Percentiles rank a stretch among this genome's conserved stretches.
These are phyloP conservation scores for Ustilago bromivora DNA, from an alignment of 1,284 basidiomycete species.

Conservation along the genomic window DNA sequence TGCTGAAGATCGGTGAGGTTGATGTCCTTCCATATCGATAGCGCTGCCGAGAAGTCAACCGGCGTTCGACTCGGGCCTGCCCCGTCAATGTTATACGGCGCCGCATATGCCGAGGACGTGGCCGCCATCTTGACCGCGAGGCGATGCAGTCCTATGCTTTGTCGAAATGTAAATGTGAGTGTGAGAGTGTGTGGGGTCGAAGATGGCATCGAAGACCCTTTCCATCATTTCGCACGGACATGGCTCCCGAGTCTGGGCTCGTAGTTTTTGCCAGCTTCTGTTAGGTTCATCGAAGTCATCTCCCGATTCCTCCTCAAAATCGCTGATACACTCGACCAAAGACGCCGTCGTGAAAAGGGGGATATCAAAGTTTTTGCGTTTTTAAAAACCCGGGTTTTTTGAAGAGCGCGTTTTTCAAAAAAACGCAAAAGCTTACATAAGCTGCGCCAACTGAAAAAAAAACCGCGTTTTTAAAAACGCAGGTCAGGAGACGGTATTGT, in stretches of 20 bases:
- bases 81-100: constrained; percentile 30
- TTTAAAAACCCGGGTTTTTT: too few species aligned
- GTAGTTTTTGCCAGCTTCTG: background rate
- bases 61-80: constrained; percentile 28
- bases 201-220: constrained; percentile 4
- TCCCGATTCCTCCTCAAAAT: background rate
- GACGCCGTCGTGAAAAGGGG: background rate
- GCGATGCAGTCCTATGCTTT: background rate
- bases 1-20: constrained; percentile 46
- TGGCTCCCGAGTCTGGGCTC: background rate
- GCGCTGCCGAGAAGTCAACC: constrained; percentile 54
- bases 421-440: too few species aligned
- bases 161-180: background rate
- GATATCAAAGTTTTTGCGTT: too few species aligned
- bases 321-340: background rate
- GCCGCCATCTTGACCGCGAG: constrained; percentile 14
- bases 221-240: constrained; percentile 7
- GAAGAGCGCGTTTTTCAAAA: too few species aligned
- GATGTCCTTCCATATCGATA: constrained; percentile 57
- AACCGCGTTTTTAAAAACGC: too few species aligned
- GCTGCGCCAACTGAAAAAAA: too few species aligned
- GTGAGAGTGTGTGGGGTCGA: background rate
- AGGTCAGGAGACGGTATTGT: too few species aligned
- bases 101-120: constrained; percentile 10
- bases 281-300: background rate